Evolutionary conservation across 352 stramenopile species (phyloP).

Genomic region (Phytophthora europaea): DNA sequence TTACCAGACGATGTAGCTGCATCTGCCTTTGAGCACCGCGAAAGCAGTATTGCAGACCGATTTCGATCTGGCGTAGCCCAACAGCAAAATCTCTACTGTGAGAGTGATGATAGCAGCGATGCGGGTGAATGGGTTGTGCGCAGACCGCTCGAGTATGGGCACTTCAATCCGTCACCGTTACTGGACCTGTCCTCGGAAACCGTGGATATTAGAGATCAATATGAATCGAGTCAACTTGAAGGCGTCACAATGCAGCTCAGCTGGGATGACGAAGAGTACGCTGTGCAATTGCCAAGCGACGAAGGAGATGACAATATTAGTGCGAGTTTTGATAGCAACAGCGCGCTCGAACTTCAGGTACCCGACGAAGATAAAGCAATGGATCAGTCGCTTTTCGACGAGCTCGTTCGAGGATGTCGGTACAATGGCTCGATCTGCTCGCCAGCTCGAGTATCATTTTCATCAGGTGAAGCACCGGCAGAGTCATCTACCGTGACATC

Average conservation of each 20-base stretch:
- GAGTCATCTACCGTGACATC: conserved; percentile 26
- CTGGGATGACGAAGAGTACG: conserved; percentile 29
- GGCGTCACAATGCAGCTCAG: conserved; percentile 23
- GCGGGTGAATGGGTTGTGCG: conserved; percentile 28
- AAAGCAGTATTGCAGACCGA: conserved; percentile 11
- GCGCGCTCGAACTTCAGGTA: conserved; percentile 38
- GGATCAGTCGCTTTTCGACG: conserved; percentile 28
- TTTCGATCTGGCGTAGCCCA: conserved; percentile 16
- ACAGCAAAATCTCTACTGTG: conserved; percentile 32
- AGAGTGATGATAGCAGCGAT: conserved; percentile 43
- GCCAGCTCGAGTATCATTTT: conserved; percentile 18
- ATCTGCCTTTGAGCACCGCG: conserved; percentile 3
- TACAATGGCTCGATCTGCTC: conserved; percentile 20
- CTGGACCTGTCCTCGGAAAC: conserved; percentile 37
- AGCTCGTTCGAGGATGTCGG: conserved; percentile 14
- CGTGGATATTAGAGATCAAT: conserved; percentile 42
- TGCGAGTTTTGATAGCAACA: conserved; percentile 42
- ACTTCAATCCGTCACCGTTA: conserved; percentile 25
- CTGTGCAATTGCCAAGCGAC: conserved; percentile 31
- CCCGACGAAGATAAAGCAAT: conserved; percentile 35
- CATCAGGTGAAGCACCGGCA: conserved; percentile 25
- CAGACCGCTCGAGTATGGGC: conserved; percentile 32
- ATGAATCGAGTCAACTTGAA: conserved; percentile 19
- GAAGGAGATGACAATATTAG: conserved; percentile 23
- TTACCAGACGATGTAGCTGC: conserved; percentile 1